Percentiles rank a stretch among this genome's conserved stretches.
These are phyloP conservation scores for Hypoxylon lienhwacheense DNA, from an alignment of 495 filamentous ascomycete species.

Conservation along the genomic window DNA sequence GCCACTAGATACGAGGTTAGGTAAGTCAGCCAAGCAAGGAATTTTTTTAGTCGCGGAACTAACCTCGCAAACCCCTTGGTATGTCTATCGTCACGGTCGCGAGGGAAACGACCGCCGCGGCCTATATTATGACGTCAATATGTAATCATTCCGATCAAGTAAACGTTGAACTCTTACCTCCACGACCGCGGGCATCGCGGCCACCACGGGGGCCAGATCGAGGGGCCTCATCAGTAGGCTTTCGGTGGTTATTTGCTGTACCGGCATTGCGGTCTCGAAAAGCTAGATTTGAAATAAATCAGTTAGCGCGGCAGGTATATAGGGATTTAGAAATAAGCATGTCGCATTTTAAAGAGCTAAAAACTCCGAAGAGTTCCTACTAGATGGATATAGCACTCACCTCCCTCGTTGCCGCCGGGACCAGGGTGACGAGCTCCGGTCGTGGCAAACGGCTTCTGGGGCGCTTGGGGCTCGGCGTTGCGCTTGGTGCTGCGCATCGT, in stretches of 20 bases:
- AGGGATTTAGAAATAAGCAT: background rate
- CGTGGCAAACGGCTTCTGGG: conserved; percentile 49
- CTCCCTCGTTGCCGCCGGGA: conserved; percentile 75
- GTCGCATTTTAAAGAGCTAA: conserved; percentile 1
- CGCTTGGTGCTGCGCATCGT: conserved; percentile 80
- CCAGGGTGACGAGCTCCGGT: conserved; percentile 57
- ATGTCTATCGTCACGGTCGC: conserved; percentile 77
- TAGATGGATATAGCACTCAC: conserved; percentile 50
- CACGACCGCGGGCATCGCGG: conserved; percentile 60
- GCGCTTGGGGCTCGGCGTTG: conserved; percentile 77
- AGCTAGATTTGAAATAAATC: conserved; percentile 53
- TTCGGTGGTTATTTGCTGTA: conserved; percentile 76
- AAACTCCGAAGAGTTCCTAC: background rate
- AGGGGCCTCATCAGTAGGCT: conserved; percentile 70
- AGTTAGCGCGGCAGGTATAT: too few relatives aligned
- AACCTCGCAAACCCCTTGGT: conserved; percentile 73
- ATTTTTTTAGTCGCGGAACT: conserved; percentile 31
- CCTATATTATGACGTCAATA: conserved; percentile 37
- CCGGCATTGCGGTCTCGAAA: conserved; percentile 91
- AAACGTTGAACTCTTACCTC: conserved; percentile 43
- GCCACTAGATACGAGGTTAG: conserved; percentile 55
- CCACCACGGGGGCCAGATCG: conserved; percentile 57
- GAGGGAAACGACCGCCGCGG: conserved; percentile 49
- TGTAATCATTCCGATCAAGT: background rate
- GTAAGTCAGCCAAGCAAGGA: conserved; percentile 1